Evolutionary conservation across 1,139 yeast genomes (phyloP).

Genomic region (Barnettozyma hawaiiensis): DNA sequence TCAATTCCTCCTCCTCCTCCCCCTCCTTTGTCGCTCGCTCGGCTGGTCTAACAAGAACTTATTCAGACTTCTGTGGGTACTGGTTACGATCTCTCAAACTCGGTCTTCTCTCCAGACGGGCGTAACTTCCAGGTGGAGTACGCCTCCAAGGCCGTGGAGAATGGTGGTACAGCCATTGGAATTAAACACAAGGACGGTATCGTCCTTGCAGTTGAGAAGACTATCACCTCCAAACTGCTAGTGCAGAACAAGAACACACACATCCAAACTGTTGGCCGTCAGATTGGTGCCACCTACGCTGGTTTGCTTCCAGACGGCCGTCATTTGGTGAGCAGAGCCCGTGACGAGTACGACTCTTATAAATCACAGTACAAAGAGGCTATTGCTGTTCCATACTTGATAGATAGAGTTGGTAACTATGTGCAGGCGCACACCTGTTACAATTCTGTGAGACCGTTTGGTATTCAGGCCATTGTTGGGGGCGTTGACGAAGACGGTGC

Average conservation of each 20-base stretch:
- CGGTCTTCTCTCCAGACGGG: conserved; percentile 86
- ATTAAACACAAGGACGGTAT: conserved; percentile 89
- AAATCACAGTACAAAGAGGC: conserved; percentile 72
- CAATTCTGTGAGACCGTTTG: conserved; percentile 96
- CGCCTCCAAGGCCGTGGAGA: conserved; percentile 96
- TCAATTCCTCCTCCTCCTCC: too few species aligned
- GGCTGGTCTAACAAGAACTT: too few species aligned
- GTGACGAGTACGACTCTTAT: conserved; percentile 85
- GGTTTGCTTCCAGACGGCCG: conserved; percentile 97
- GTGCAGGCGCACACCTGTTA: conserved; percentile 95
- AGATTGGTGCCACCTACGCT: conserved; percentile 89
- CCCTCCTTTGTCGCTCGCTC: too few species aligned
- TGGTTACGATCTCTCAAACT: conserved; percentile 92
- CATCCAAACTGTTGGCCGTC: conserved; percentile 89
- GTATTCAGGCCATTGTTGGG: conserved; percentile 86
- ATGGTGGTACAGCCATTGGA: conserved; percentile 93
- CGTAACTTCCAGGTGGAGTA: conserved; percentile 98
- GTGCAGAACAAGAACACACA: conserved; percentile 87
- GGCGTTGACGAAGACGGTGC: conserved; percentile 89
- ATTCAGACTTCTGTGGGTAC: conserved; percentile 88
- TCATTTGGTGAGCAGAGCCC: conserved; percentile 84
- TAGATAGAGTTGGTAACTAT: conserved; percentile 84
- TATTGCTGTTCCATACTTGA: conserved; percentile 74
- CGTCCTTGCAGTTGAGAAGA: conserved; percentile 93
- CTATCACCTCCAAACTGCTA: conserved; percentile 77